Base-by-base conservation (phyloP, 2,329 filamentous ascomycete genomes). In the Venturia carpophila region DNA sequence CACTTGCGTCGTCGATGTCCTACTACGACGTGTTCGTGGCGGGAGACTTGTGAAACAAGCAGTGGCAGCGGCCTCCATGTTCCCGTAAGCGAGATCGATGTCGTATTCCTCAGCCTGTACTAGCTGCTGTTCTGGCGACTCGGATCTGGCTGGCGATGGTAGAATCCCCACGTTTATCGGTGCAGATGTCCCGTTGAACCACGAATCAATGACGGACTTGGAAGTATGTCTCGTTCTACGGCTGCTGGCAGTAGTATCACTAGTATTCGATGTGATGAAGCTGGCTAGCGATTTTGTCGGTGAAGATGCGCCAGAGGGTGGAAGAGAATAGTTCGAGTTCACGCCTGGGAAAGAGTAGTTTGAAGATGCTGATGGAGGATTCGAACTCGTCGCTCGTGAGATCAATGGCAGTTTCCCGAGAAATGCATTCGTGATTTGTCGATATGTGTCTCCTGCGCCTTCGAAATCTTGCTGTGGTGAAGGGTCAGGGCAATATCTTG, bases 271-370 rank as follows among this genome's bases (percentile, higher is more conserved):
- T 47, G 63, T 56, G 42, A 64, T 58, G 21, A 64, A 64, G 52
- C 63, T 64, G 63, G 47, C 49, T 41, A 64, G 63, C 27, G 47
- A 56, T 45, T 64, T 64, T 5, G 63, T 64, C 3, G 63, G 63
- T 13, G 63, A 64, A 19, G 42, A 52, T 24, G 63, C 63, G 30
- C 49, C 63, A 52, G 63, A 60, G 10, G 17, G 17, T 10, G 60
- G 60, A 27, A 7, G 39, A 41, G 62, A 58, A n/a, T 27, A 58
- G 37, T 4, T 34, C 24, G 49, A 55, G n/a, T 34, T 19, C 30
- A 24, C 27, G 15, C 5, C 24, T 34, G 49, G 30, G 15, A 30
- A 21, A 37, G 19, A 15, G 30, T 41, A 41, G n/a, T 37, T 52
- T n/a, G 21, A 27, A 15, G 47, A 9, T 2, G 24, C 13, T 45